A percentile compares a stretch with the other conserved stretches of the same genome.
These are phyloP conservation scores for Aspergillus sp. DNA, from an alignment of 2,329 filamentous ascomycete genomes.

Conservation along the genomic window DNA sequence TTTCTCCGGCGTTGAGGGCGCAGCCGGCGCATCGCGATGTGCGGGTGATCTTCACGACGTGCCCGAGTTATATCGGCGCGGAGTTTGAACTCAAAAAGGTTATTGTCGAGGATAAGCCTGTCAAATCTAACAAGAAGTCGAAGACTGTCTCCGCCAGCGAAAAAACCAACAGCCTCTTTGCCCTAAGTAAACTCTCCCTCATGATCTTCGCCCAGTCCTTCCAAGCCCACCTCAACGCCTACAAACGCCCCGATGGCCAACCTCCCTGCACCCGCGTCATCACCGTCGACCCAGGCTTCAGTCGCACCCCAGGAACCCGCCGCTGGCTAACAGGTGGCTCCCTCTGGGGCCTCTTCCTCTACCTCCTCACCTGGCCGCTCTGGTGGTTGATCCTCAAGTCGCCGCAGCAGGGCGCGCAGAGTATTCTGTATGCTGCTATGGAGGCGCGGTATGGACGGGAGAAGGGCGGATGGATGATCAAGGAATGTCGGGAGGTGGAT, in stretches of 20 bases:
- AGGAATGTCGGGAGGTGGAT: constrained; percentile 76
- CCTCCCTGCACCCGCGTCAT: constrained; percentile 78
- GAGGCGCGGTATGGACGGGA: constrained; percentile 62
- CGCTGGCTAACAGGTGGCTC: constrained; percentile 82
- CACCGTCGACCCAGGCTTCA: constrained; percentile 78
- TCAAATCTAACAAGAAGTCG: constrained; percentile 39
- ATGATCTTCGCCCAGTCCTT: constrained; percentile 86
- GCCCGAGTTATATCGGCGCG: constrained; percentile 77
- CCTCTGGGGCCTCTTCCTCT: constrained; percentile 69
- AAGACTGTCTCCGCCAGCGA: constrained; percentile 2
- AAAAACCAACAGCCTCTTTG: constrained; percentile 44
- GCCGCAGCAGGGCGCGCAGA: constrained; percentile 74
- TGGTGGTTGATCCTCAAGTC: constrained; percentile 89
- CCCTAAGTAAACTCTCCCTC: constrained; percentile 65
- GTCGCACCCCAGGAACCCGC: constrained; percentile 78
- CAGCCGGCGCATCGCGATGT: constrained; percentile 94
- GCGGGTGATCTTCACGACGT: constrained; percentile 76
- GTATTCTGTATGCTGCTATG: constrained; percentile 78
- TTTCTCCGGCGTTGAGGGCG: constrained; percentile 80
- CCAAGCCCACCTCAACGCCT: constrained; percentile 82
- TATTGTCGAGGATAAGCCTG: constrained; percentile 6
- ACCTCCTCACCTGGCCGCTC: constrained; percentile 69
- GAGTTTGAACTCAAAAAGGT: constrained; percentile 49
- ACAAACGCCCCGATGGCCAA: constrained; percentile 73
- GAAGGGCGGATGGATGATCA: constrained; percentile 65